Percentiles rank a stretch among this genome's conserved stretches.
These are phyloP conservation scores for Eimeria necatrix DNA, from an alignment of 169 alveolate species.

Conservation along the genomic window DNA sequence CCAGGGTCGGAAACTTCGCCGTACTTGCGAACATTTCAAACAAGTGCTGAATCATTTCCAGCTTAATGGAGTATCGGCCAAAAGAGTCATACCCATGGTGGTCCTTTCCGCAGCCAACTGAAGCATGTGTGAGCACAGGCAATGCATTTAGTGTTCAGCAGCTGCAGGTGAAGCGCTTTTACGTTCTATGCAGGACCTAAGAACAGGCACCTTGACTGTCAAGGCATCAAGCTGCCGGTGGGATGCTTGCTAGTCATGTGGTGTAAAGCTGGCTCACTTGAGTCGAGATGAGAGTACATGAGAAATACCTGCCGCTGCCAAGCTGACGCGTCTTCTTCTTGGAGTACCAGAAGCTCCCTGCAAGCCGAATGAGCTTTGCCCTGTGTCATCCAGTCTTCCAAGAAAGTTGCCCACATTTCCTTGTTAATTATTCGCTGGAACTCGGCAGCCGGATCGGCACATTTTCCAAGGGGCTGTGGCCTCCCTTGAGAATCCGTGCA, in stretches of 20 bases:
- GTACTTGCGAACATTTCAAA: slow-evolving; percentile 52
- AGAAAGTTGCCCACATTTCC: neutral
- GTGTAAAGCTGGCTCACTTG: neutral
- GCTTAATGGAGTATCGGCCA: slow-evolving; percentile 50
- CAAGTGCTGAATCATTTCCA: slow-evolving; percentile 50
- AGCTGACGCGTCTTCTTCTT: slow-evolving; percentile 32
- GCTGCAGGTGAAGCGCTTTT: too few species aligned
- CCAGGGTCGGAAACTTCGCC: slow-evolving; percentile 22
- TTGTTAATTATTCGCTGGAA: slow-evolving; percentile 1
- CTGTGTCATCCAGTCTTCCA: slow-evolving; percentile 43
- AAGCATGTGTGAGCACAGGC: neutral
- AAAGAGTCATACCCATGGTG: slow-evolving; percentile 38
- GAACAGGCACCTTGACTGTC: neutral
- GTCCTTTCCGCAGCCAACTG: slow-evolving; percentile 71
- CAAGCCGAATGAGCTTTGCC: slow-evolving; percentile 49
- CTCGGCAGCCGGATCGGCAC: slow-evolving; percentile 71
- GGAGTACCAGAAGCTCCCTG: slow-evolving; percentile 28
- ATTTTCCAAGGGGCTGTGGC: slow-evolving; percentile 52
- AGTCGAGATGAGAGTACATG: slow-evolving; percentile 50
- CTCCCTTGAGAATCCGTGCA: slow-evolving; percentile 38
- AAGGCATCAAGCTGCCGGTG: too few species aligned
- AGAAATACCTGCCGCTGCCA: slow-evolving; percentile 72
- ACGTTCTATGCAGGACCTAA: neutral
- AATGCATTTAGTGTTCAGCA: too few species aligned
- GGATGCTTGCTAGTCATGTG: too few species aligned